These are phyloP conservation scores for Phylloporus arenicola DNA, from an alignment of 768 basidiomycete species.

Conservation along the genomic window DNA sequence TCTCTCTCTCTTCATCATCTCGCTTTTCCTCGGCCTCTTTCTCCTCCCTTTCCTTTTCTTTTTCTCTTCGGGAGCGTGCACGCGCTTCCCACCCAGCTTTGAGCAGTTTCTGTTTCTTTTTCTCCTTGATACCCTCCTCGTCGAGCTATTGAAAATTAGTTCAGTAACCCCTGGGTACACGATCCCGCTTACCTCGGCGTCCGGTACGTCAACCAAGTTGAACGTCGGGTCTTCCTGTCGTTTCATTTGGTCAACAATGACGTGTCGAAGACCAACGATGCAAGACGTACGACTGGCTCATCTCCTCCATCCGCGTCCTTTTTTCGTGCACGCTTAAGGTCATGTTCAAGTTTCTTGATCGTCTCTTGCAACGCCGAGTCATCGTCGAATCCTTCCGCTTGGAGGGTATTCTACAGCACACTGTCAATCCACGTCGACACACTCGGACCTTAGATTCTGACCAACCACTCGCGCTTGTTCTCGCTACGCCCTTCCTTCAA, in stretches of 20 bases:
- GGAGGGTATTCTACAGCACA: conserved; percentile 46
- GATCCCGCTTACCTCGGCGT: conserved; percentile 59
- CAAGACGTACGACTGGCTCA: conserved; percentile 43
- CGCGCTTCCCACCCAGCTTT: conserved; percentile 94
- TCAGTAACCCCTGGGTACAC: no score
- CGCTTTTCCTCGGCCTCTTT: conserved; percentile 51
- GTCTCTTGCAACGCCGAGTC: conserved; percentile 74
- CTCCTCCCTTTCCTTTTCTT: conserved; percentile 78
- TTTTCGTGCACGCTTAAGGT: conserved; percentile 71
- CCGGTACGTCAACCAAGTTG: conserved; percentile 87
- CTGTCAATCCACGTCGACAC: neutral
- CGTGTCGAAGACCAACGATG: neutral
- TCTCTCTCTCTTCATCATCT: conserved; percentile 69
- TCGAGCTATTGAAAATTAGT: conserved; percentile 50
- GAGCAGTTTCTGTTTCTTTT: conserved; percentile 85
- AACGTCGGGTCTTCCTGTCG: conserved; percentile 76
- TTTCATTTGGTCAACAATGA: neutral
- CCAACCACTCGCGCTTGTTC: conserved; percentile 73
- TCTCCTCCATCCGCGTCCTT: conserved; percentile 76
- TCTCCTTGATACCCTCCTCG: conserved; percentile 90
- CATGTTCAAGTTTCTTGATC: conserved; percentile 80
- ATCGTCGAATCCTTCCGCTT: conserved; percentile 67
- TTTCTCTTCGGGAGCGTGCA: conserved; percentile 76
- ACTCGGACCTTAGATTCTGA: conserved; percentile 26
- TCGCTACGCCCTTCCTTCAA: conserved; percentile 58